phyloP scores from a whole-genome alignment of 2,329 filamentous ascomycete species.

The Lasiodiplodia citricola region DNA sequence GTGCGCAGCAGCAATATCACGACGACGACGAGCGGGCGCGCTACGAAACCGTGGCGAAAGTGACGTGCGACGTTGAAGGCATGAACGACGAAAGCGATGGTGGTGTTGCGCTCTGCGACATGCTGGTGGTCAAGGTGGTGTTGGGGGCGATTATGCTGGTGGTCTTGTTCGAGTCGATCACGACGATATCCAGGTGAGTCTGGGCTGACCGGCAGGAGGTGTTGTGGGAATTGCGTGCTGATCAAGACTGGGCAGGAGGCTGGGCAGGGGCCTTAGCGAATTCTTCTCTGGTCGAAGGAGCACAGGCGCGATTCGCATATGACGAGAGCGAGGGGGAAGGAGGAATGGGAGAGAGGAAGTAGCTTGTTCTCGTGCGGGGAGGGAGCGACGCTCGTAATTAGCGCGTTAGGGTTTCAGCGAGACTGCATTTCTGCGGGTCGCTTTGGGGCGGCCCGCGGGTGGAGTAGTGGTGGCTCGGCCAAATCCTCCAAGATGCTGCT shows the following conservation, averaged over 20 bases:
- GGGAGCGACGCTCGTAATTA: not conserved
- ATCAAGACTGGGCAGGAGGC: constrained; percentile 11
- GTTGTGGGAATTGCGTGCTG: not conserved
- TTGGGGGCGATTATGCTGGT: not conserved
- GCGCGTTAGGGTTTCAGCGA: constrained; percentile 1
- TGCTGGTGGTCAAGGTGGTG: not conserved
- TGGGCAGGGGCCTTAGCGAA: constrained; percentile 15
- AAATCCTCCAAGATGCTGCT: not conserved
- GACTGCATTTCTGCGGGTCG: not conserved
- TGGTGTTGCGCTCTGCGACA: not conserved
- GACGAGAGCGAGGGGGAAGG: not conserved
- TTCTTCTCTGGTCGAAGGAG: not conserved
- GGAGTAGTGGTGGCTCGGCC: not conserved
- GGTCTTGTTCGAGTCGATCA: not conserved
- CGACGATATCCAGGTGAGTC: constrained; percentile 13
- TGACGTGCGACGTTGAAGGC: not conserved
- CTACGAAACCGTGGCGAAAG: not conserved
- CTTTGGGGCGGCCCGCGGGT: not conserved
- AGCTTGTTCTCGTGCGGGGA: not conserved
- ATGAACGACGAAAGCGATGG: not conserved
- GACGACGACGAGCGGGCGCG: not conserved
- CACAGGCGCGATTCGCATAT: constrained; percentile 1
- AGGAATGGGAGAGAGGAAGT: not conserved
- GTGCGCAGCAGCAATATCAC: no score
- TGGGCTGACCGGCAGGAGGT: not conserved